Percentiles rank a stretch among this genome's conserved stretches.
phyloP scores from a whole-genome alignment of 2,329 filamentous ascomycete genomes.

The Tolypocladium capitatum region DNA sequence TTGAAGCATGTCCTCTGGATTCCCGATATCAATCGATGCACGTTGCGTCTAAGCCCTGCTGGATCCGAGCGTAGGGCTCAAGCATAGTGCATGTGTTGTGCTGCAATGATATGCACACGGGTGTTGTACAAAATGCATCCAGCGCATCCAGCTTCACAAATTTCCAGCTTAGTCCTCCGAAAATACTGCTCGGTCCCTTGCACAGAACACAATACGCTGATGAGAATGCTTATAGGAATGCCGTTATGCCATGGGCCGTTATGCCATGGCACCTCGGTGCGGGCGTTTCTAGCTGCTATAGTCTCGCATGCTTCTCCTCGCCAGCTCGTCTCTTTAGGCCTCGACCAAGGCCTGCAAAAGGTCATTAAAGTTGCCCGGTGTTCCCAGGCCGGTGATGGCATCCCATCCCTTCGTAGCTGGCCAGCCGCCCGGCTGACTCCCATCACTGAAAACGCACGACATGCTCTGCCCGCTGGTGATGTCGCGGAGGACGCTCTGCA shows the following conservation, averaged over 20 bases:
- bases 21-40: not conserved
- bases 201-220: not conserved
- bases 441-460: constrained; percentile 25
- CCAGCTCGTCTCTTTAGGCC: constrained; percentile 1
- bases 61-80: not conserved
- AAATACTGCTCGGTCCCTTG: not conserved
- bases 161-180: too few species aligned
- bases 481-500: constrained; percentile 26
- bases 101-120: too few species aligned
- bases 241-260: not conserved
- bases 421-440: constrained; percentile 26
- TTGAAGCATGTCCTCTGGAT: not conserved
- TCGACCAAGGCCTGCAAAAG: constrained; percentile 20
- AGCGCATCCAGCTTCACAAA: too few species aligned
- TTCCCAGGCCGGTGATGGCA: constrained; percentile 35
- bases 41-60: not conserved
- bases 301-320: not conserved
- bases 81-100: not conserved
- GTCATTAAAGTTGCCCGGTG: constrained; percentile 27
- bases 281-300: too few species aligned
- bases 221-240: not conserved
- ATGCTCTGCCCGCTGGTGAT: constrained; percentile 25
- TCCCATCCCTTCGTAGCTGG: constrained; percentile 31
- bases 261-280: not conserved
- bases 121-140: too few species aligned